Percentiles rank a stretch among this genome's conserved stretches.
Evolutionary conservation across 1,139 yeast species (phyloP).

Genomic region (Yamadazyma triangularis): DNA sequence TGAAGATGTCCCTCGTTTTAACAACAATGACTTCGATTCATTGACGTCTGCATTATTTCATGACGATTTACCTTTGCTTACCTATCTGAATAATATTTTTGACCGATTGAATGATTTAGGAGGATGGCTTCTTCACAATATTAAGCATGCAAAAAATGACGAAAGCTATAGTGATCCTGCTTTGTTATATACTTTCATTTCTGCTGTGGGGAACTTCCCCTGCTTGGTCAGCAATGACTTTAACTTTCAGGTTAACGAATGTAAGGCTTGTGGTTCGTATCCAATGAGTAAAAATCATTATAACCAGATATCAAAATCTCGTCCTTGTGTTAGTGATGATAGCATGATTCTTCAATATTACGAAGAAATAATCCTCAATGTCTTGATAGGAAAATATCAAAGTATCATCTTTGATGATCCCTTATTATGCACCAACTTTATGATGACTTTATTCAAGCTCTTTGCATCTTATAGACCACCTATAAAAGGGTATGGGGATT

Average conservation of each 20-base stretch:
- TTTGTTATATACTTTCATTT: conserved; percentile 25
- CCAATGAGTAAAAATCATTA: conserved; percentile 20
- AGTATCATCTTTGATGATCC: too few relatives aligned
- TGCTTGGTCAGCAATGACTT: conserved; percentile 35
- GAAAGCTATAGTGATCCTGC: conserved; percentile 8
- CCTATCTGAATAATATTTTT: conserved; percentile 4
- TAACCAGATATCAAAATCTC: conserved; percentile 14
- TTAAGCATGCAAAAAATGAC: conserved; percentile 5
- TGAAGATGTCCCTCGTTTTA: neutral
- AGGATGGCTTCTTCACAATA: conserved; percentile 26
- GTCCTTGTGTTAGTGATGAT: conserved; percentile 21
- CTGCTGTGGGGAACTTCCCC: conserved; percentile 40
- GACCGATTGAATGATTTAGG: conserved; percentile 10
- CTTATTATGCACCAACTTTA: conserved; percentile 37
- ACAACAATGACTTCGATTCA: neutral
- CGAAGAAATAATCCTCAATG: conserved; percentile 13
- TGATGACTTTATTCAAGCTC: conserved; percentile 43
- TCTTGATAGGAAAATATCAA: neutral
- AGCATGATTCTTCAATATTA: conserved; percentile 19
- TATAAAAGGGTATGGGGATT: conserved; percentile 19
- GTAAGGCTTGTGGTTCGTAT: conserved; percentile 38
- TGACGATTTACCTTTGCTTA: conserved; percentile 2
- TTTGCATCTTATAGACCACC: conserved; percentile 49
- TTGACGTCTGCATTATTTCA: neutral
- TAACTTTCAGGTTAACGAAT: conserved; percentile 24